Conservation (phyloP, 768 basidiomycete genomes). For the Tylopilus vinaceipallidus region DNA sequence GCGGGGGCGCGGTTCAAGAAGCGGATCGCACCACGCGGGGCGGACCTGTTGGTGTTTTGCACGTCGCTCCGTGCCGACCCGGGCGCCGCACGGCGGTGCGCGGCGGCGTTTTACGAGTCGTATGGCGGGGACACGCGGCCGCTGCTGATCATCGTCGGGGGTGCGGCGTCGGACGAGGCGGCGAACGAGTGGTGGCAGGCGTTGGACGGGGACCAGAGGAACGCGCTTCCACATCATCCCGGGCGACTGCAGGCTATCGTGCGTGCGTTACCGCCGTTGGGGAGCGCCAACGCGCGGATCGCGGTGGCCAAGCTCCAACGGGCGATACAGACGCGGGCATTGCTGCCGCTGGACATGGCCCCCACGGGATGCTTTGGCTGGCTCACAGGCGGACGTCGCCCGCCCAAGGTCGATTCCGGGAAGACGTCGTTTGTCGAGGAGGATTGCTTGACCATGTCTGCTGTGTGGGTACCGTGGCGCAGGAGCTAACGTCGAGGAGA, state of each 20-base stretch:
- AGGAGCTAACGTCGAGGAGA: not conserved
- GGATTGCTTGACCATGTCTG: slow-evolving; percentile 14
- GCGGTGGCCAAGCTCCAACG: slow-evolving; percentile 12
- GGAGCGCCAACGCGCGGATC: not conserved
- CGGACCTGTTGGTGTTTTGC: slow-evolving; percentile 28
- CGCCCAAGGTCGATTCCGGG: slow-evolving; percentile 1
- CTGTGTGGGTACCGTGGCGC: slow-evolving; percentile 19
- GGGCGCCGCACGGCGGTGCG: slow-evolving; percentile 8
- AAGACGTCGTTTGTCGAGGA: not conserved
- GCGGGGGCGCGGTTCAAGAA: slow-evolving; percentile 26
- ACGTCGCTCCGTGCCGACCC: slow-evolving; percentile 8
- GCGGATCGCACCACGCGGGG: slow-evolving; percentile 17
- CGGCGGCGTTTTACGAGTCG: slow-evolving; percentile 17
- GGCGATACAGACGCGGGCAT: slow-evolving; percentile 21
- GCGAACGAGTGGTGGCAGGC: slow-evolving; percentile 24
- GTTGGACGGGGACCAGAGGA: slow-evolving; percentile 6
- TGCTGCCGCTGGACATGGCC: slow-evolving; percentile 21
- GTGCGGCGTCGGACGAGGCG: slow-evolving; percentile 16
- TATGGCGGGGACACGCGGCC: slow-evolving; percentile 29
- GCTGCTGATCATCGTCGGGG: slow-evolving; percentile 24
- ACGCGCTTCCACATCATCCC: too few relatives aligned
- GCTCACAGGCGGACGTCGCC: slow-evolving; percentile 10
- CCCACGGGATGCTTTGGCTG: slow-evolving; percentile 23
- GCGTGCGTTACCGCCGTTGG: slow-evolving; percentile 18
- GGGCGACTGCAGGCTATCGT: slow-evolving; percentile 21